phyloP scores from a whole-genome alignment of 495 filamentous ascomycete genomes.

The Halenospora varia region DNA sequence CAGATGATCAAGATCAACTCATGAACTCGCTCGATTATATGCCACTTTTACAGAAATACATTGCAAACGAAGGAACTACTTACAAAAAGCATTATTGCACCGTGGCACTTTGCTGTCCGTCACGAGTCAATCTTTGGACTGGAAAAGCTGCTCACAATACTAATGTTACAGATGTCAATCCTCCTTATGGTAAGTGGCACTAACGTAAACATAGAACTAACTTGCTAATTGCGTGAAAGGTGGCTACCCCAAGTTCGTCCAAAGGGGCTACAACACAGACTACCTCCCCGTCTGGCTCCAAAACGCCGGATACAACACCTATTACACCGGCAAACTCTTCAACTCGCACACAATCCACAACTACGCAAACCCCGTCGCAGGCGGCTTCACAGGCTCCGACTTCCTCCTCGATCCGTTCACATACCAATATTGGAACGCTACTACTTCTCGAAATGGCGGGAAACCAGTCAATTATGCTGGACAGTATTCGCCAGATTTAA shows the following conservation, averaged over 20 bases:
- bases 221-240: no score
- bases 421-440: conserved; percentile 58
- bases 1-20: conserved; percentile 38
- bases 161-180: conserved; percentile 60
- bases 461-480: conserved; percentile 48
- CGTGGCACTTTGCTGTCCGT: conserved; percentile 54
- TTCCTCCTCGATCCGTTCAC: conserved; percentile 63
- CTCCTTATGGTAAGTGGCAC: conserved; percentile 45
- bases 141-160: conserved; percentile 63
- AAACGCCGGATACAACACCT: conserved; percentile 60
- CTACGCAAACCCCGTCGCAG: conserved; percentile 46
- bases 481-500: conserved; percentile 52
- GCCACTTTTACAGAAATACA: conserved; percentile 39
- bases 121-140: conserved; percentile 54
- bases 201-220: no score
- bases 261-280: conserved; percentile 55
- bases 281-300: conserved; percentile 65
- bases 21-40: conserved; percentile 49
- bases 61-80: conserved; percentile 42
- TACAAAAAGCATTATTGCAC: conserved; percentile 51
- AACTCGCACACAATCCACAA: conserved; percentile 51
- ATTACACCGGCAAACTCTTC: conserved; percentile 63
- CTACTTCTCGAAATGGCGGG: conserved; percentile 55
- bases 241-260: conserved; percentile 60
- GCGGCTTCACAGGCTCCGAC: conserved; percentile 50